Conservation (phyloP, 768 basidiomycete genomes). For the Mycena albidolilacea region DNA sequence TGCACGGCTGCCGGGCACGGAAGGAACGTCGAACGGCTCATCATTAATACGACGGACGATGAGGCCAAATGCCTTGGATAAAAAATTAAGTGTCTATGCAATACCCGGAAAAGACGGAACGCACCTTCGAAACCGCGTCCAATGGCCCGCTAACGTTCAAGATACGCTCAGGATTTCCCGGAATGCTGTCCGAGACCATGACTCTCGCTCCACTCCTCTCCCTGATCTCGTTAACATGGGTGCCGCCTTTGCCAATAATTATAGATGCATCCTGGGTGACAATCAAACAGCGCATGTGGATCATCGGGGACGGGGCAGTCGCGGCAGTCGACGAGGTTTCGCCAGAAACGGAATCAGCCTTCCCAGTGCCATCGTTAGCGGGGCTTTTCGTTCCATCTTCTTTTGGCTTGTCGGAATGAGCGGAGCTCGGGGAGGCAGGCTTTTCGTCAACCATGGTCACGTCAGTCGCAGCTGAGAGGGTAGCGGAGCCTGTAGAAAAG, state of each 20-base stretch:
- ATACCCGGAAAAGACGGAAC: slow-evolving; percentile 39
- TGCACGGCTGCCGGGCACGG: slow-evolving; percentile 96
- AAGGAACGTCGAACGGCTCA: slow-evolving; percentile 97
- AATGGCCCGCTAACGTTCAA: slow-evolving; percentile 96
- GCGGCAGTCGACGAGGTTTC: slow-evolving; percentile 64
- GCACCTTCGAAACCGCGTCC: slow-evolving; percentile 98
- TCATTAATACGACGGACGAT: slow-evolving; percentile 99
- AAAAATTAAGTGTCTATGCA: slow-evolving; percentile 22
- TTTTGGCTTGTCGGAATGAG: slow-evolving; percentile 59
- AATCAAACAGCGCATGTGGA: slow-evolving; percentile 98
- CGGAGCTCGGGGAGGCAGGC: slow-evolving; percentile 66
- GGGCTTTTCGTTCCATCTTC: slow-evolving; percentile 59
- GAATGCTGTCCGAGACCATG: slow-evolving; percentile 98
- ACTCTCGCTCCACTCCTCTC: slow-evolving; percentile 98
- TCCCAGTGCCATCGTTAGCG: slow-evolving; percentile 53
- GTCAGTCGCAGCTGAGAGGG: slow-evolving; percentile 62
- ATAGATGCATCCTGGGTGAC: slow-evolving; percentile 99
- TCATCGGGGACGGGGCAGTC: slow-evolving; percentile 81
- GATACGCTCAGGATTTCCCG: slow-evolving; percentile 99
- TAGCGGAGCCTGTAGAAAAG: slow-evolving; percentile 60
- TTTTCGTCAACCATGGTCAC: slow-evolving; percentile 80
- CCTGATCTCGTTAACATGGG: slow-evolving; percentile 98
- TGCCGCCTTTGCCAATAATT: slow-evolving; percentile 96
- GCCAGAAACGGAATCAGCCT: slow-evolving; percentile 63
- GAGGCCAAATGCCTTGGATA: slow-evolving; percentile 91